These are phyloP conservation scores for Naganishia vishniacii DNA, from an alignment of 768 basidiomycete genomes.

Conservation along the genomic window DNA sequence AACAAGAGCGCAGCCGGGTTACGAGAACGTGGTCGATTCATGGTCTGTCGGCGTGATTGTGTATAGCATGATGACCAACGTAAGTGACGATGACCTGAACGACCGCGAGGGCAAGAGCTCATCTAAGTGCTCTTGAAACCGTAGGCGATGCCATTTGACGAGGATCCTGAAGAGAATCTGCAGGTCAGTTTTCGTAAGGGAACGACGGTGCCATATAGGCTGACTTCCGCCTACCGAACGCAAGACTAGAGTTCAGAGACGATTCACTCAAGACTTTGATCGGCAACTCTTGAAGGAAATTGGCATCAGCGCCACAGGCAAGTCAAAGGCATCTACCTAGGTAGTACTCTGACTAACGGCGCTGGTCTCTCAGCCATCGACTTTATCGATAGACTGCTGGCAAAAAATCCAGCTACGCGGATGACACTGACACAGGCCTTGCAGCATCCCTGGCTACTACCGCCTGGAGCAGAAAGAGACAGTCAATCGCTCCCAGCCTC, in stretches of 20 bases:
- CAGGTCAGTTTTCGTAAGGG: slow-evolving; percentile 52
- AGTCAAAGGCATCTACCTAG: slow-evolving; percentile 31
- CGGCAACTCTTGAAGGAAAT: slow-evolving; percentile 54
- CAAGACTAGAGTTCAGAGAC: slow-evolving; percentile 29
- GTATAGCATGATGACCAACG: slow-evolving; percentile 59
- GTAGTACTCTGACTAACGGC: neutral
- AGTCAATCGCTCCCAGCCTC: slow-evolving; percentile 19
- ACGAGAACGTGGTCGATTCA: slow-evolving; percentile 80
- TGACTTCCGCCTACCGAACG: too few species aligned
- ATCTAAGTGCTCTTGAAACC: slow-evolving; percentile 58
- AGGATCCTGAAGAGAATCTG: slow-evolving; percentile 61
- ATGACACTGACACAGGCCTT: slow-evolving; percentile 68
- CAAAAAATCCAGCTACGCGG: slow-evolving; percentile 60
- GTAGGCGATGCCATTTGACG: slow-evolving; percentile 71
- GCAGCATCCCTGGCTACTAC: slow-evolving; percentile 67
- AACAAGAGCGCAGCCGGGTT: slow-evolving; percentile 58
- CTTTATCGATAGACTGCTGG: slow-evolving; percentile 66
- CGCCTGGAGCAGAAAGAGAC: slow-evolving; percentile 27
- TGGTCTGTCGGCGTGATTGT: slow-evolving; percentile 96
- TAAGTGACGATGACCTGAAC: slow-evolving; percentile 51
- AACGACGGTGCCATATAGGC: too few species aligned
- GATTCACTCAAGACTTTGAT: slow-evolving; percentile 53
- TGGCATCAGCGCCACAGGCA: slow-evolving; percentile 55
- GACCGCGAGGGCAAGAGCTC: neutral
- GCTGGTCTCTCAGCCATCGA: slow-evolving; percentile 53